Evolutionary conservation across 1,284 basidiomycete species (phyloP).

Genomic region (Xanthoconium separans): DNA sequence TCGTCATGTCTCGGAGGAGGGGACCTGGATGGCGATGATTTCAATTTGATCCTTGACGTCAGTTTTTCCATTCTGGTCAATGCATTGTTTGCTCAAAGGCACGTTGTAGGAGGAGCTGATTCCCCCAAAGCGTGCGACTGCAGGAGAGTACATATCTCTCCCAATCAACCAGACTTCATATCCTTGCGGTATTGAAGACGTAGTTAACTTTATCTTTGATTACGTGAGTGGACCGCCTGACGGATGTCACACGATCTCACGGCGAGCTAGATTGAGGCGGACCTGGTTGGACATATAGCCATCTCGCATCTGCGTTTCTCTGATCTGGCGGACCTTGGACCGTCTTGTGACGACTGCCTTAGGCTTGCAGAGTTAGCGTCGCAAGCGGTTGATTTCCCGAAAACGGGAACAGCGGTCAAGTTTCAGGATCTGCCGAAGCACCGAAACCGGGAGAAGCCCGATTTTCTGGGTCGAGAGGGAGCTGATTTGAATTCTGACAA

Average conservation of each 20-base stretch:
- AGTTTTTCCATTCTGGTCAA: conserved; percentile 12
- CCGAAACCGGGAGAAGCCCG: conserved; percentile 34
- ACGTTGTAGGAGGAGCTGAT: conserved; percentile 30
- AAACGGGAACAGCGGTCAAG: conserved; percentile 59
- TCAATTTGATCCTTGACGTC: conserved; percentile 41
- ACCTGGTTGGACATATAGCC: conserved; percentile 52
- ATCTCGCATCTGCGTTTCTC: conserved; percentile 63
- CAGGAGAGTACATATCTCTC: conserved; percentile 40
- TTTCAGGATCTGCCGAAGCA: conserved; percentile 48
- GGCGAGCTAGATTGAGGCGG: conserved; percentile 45
- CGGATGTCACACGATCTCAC: conserved; percentile 2
- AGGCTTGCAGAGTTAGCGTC: conserved; percentile 65
- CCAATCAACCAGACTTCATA: conserved; percentile 33
- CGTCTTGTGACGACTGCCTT: conserved; percentile 47
- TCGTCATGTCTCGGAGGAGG: conserved; percentile 47
- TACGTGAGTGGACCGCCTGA: conserved; percentile 32
- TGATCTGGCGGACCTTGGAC: conserved; percentile 49
- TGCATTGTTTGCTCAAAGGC: conserved; percentile 8
- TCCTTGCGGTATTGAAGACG: conserved; percentile 44
- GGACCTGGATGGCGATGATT: conserved; percentile 47
- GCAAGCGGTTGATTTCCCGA: conserved; percentile 69
- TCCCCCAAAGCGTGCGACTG: conserved; percentile 16
- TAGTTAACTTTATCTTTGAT: conserved; percentile 51
- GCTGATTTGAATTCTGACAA: conserved; percentile 18
- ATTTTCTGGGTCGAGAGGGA: conserved; percentile 44